Evolutionary conservation across 768 basidiomycete species (phyloP).

Genomic region (Leccinum variicolor): DNA sequence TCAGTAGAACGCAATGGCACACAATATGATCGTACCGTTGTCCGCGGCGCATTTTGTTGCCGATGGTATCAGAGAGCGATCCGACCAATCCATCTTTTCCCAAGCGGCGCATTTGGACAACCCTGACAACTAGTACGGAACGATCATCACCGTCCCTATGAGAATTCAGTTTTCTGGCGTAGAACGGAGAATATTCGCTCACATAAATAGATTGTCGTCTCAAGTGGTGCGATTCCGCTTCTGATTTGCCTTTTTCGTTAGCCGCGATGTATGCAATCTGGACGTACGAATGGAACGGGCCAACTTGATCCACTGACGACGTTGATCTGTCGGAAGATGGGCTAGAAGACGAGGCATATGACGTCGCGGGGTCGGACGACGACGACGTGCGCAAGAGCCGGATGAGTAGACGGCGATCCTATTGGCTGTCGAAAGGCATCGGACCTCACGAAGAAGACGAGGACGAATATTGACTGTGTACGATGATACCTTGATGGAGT

Average conservation of each 20-base stretch:
- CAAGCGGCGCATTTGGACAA: too few relatives aligned
- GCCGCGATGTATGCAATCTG: too few relatives aligned
- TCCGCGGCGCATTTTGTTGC: too few relatives aligned
- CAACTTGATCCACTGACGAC: slow-evolving; percentile 38
- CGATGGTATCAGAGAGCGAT: too few relatives aligned
- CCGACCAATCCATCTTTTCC: too few relatives aligned
- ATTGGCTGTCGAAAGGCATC: slow-evolving; percentile 57
- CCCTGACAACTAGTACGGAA: too few relatives aligned
- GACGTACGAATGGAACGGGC: slow-evolving; percentile 38
- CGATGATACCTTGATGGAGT: neutral
- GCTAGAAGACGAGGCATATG: slow-evolving; percentile 27
- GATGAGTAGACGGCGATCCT: slow-evolving; percentile 37
- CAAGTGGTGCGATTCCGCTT: neutral
- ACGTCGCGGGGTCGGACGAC: slow-evolving; percentile 23
- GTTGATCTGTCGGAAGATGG: slow-evolving; percentile 34
- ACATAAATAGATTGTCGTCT: neutral
- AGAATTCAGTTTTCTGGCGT: neutral
- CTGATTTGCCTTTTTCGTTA: neutral
- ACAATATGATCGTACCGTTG: too few relatives aligned
- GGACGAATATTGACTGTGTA: neutral
- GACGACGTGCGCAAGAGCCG: slow-evolving; percentile 6
- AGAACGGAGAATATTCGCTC: neutral
- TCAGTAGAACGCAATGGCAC: too few relatives aligned
- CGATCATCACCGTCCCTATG: neutral
- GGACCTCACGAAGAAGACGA: slow-evolving; percentile 27